phyloP scores from a whole-genome alignment of 305 asterid species.

The Fraxinus albicans region DNA sequence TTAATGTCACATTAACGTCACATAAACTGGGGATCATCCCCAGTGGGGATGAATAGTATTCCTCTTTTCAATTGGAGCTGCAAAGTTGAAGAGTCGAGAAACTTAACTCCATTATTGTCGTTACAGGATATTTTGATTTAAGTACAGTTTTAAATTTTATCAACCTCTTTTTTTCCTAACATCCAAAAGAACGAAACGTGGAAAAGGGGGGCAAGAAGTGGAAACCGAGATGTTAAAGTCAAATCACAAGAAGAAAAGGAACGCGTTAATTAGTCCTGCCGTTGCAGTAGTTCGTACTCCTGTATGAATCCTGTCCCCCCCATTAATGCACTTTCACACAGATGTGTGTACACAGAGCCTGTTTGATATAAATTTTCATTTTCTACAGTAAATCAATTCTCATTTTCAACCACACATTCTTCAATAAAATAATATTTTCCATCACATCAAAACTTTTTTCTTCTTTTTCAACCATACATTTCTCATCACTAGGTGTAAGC shows the following conservation, averaged over 20 bases:
- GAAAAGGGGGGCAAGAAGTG: not conserved
- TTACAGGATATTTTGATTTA: not conserved
- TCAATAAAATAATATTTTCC: too few relatives aligned
- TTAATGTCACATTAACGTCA: too few relatives aligned
- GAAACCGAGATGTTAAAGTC: conserved; percentile 20
- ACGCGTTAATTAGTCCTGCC: conserved; percentile 29
- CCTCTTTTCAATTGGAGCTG: not conserved
- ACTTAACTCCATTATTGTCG: not conserved
- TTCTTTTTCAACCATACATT: too few relatives aligned
- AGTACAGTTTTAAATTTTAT: not conserved
- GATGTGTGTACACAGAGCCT: too few relatives aligned
- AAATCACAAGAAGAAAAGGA: conserved; percentile 33
- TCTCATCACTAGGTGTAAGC: too few relatives aligned
- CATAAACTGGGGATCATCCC: too few relatives aligned
- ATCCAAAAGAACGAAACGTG: not conserved
- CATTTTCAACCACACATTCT: too few relatives aligned
- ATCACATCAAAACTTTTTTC: too few relatives aligned
- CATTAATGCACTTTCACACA: conserved; percentile 25
- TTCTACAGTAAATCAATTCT: too few relatives aligned
- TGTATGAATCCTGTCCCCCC: conserved; percentile 34
- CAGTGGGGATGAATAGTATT: too few relatives aligned
- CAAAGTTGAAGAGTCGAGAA: not conserved
- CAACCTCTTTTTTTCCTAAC: not conserved
- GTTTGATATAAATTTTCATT: too few relatives aligned
- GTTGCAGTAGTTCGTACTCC: conserved; percentile 37